Evolutionary conservation across 2,329 filamentous ascomycete genomes (phyloP), one percentile per base, ranked within the genome.

Genomic region (Beauveria asiatica): DNA sequence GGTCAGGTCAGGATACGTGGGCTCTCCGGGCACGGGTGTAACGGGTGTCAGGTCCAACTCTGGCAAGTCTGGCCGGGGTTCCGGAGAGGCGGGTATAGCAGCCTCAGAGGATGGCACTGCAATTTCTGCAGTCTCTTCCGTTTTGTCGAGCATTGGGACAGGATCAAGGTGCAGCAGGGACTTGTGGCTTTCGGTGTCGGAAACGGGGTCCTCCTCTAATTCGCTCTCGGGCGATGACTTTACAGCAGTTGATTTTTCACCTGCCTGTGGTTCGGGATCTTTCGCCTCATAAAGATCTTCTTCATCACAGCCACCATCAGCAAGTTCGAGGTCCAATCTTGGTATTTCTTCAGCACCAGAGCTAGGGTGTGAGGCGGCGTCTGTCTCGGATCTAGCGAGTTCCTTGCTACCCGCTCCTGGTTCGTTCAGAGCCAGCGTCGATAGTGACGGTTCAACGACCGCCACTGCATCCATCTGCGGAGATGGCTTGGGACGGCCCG

Each of bases 401-500:
- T 42, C 17, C 17, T 57, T 16, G 21, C 6, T 9, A 1, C 9
- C 10, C 11, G 27, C 11, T 21, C 42, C 46, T 21, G 17, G 3
- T 13, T 42, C 16, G 17, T 50, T n/a, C 33, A 42, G 30, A 11
- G 17, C 21, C 23, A 49, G 33, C 8, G 44, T 48, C n/a, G 44
- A 48, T 2, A 21, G 16, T 10, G 55, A 42, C 6, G 17, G 6
- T 10, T 33, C 21, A 21, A 17, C 33, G 27, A 11, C 45, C 5
- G n/a, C n/a, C 21, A 11, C 21, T 8, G 11, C 48, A 39, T 25
- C 25, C 1, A 30, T 21, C 19, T n/a, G 57, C 41, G 21, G 53
- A 27, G 45, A 37, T 42, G 64, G 58, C 65, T 88, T 92, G 2
- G 81, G 80, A 61, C 84, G 80, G 3, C 92, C 92, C 10, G 88